phyloP scores from a whole-genome alignment of 2,329 filamentous ascomycete genomes.

The Alternaria rosae region DNA sequence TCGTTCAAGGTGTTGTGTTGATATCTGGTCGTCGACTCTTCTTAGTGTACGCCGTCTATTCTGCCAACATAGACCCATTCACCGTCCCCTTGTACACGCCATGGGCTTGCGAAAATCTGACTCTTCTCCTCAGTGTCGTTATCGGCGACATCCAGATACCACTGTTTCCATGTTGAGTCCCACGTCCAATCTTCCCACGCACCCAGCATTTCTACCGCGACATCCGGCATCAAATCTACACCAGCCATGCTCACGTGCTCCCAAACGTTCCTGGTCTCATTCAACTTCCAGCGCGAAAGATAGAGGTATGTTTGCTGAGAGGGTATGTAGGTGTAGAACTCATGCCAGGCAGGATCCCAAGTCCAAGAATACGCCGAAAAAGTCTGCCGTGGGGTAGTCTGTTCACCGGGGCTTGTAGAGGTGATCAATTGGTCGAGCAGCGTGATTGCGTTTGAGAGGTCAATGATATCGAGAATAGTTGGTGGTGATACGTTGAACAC shows the following conservation, averaged over 20 bases:
- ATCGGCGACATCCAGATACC: slow-evolving; percentile 20
- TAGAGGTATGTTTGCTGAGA: slow-evolving; percentile 12
- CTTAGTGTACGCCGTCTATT: not conserved
- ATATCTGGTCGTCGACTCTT: not conserved
- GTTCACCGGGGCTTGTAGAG: not conserved
- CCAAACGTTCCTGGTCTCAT: slow-evolving; percentile 18
- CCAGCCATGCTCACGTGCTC: slow-evolving; percentile 15
- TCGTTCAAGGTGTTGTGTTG: not conserved
- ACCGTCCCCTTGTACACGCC: slow-evolving; percentile 15
- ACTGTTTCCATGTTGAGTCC: slow-evolving; percentile 22
- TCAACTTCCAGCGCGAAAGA: slow-evolving; percentile 20
- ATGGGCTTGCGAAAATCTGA: slow-evolving; percentile 21
- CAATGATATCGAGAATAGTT: slow-evolving; percentile 17
- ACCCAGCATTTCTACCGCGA: slow-evolving; percentile 16
- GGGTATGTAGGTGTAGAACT: slow-evolving; percentile 20
- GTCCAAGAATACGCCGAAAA: slow-evolving; percentile 16
- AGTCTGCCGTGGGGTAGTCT: slow-evolving; percentile 6
- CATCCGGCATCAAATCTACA: slow-evolving; percentile 10
- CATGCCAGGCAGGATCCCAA: slow-evolving; percentile 24
- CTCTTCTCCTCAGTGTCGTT: not conserved
- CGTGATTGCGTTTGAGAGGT: slow-evolving; percentile 17
- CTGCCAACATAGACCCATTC: slow-evolving; percentile 24
- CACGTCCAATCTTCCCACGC: slow-evolving; percentile 32
- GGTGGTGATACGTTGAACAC: not conserved
- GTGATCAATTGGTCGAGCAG: slow-evolving; percentile 14